A percentile compares a stretch with the other conserved stretches of the same genome.
Evolutionary conservation across 495 filamentous ascomycete species (phyloP).

Genomic region (Aspergillus wentii): DNA sequence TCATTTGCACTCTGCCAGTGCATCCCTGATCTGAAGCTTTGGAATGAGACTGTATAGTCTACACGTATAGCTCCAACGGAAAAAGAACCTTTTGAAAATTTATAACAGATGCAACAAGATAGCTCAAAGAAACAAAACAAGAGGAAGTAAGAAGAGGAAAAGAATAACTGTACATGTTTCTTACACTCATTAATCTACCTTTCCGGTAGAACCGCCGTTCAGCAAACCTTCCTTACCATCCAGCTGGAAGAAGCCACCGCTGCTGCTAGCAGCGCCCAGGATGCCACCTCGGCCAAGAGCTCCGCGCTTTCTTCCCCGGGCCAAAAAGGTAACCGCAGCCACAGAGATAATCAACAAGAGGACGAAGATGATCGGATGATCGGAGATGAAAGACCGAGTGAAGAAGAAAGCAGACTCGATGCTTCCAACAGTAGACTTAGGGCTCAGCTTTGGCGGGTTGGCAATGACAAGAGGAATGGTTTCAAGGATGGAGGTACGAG

Average conservation of each 20-base stretch:
- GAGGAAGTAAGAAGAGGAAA: conserved; percentile 20
- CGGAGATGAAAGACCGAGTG: conserved; percentile 57
- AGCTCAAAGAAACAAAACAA: conserved; percentile 8
- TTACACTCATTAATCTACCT: conserved; percentile 63
- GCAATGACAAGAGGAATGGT: conserved; percentile 75
- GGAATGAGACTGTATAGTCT: too few relatives aligned
- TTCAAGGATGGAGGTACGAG: conserved; percentile 90
- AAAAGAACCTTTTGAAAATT: conserved; percentile 1
- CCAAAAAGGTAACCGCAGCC: conserved; percentile 24
- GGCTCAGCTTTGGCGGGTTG: conserved; percentile 73
- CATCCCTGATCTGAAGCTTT: too few relatives aligned
- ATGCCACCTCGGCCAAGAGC: conserved; percentile 42
- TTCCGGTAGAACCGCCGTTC: conserved; percentile 56
- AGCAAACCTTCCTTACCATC: conserved; percentile 73
- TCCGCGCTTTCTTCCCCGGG: conserved; percentile 30
- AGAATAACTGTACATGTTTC: conserved; percentile 33
- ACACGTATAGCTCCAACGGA: too few relatives aligned
- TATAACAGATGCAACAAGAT: conserved; percentile 1
- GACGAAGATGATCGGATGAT: conserved; percentile 69
- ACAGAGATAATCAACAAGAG: conserved; percentile 51
- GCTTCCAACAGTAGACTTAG: conserved; percentile 78
- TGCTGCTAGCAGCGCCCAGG: conserved; percentile 50
- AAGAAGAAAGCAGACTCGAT: conserved; percentile 77
- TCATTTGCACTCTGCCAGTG: background rate
- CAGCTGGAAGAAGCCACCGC: conserved; percentile 68